Base-by-base conservation (phyloP, 2,329 filamentous ascomycete genomes). In the Penicillium sp. region DNA sequence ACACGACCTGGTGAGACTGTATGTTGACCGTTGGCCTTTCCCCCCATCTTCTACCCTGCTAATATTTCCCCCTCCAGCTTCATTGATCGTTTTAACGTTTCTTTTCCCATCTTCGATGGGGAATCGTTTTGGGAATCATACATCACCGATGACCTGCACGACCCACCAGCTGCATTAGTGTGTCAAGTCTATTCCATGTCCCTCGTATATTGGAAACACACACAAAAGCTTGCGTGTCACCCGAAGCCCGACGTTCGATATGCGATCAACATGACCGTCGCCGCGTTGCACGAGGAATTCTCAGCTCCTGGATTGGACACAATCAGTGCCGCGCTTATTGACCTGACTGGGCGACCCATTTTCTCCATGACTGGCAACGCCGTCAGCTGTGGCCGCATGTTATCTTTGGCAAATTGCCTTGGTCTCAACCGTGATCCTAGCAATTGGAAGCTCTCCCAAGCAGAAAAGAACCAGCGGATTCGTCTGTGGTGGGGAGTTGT, bases 51-150 rank as follows among this genome's bases (percentile, higher is more conserved):
- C 25, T 42, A 51, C 58, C 58, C 33, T 41, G 5, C 21, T 46
- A 7, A 35, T 40, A 29, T 19, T 19, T 55, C 41, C 48, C 25
- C 41, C 38, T 61, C 29, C 66, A 84, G 82, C 33, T 86, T 85
- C 65, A 81, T 86, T 56, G 74, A 78, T 33, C 78, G 82, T 54
- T 80, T 83, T 40, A 84, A 87, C 67, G 74, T 75, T n/a, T 84
- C 83, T n/a, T 84, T 87, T 58, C 86, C 85, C 0, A 73, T 88
- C 2, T 76, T 87, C 8, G 84, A 88, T 58, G 81, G 84, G 43
- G 69, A 77, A 3, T 77, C 79, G 0, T 84, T 87, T 55, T 77
- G 80, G 58, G 75, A 76, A 12, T 80, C 81, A 23, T 82, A 81
- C 55, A 73, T 68, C 33, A 80, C 73, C 6, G 75, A 77, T 6